These are phyloP conservation scores for Pseudovirgaria hyperparasitica DNA, from an alignment of 2,329 filamentous ascomycete genomes.

Conservation along the genomic window DNA sequence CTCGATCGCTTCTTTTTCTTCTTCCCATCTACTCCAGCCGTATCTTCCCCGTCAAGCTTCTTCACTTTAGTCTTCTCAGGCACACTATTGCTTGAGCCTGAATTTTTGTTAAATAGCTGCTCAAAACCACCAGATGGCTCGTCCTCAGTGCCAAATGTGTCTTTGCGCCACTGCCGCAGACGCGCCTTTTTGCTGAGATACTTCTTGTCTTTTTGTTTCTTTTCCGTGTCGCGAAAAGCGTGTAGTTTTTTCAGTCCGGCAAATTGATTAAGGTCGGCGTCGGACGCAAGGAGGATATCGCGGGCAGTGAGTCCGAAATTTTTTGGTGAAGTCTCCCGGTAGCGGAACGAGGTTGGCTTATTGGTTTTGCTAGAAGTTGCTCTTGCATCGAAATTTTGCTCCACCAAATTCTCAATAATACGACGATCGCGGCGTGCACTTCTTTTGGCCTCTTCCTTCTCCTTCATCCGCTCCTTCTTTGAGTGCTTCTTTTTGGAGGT, in stretches of 20 bases:
- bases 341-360: constrained; percentile 56
- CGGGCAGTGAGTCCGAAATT: constrained; percentile 79
- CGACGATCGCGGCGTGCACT: constrained; percentile 68
- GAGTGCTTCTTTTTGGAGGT: constrained; percentile 20
- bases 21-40: constrained; percentile 17
- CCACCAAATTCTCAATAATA: constrained; percentile 75
- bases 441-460: constrained; percentile 47
- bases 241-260: constrained; percentile 92
- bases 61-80: constrained; percentile 15
- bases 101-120: constrained; percentile 11
- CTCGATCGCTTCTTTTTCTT: constrained; percentile 26
- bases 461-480: constrained; percentile 32
- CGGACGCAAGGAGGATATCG: constrained; percentile 85
- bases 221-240: constrained; percentile 72
- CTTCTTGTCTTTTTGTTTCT: constrained; percentile 84
- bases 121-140: constrained; percentile 33
- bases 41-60: constrained; percentile 9
- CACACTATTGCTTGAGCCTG: constrained; percentile 15
- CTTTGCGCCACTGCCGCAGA: constrained; percentile 70
- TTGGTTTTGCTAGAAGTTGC: constrained; percentile 38
- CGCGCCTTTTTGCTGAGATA: constrained; percentile 84
- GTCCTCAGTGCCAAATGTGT: constrained; percentile 51
- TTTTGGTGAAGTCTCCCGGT: constrained; percentile 85
- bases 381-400: constrained; percentile 60
- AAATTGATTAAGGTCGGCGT: constrained; percentile 76